A percentile compares a stretch with the other conserved stretches of the same genome.
phyloP scores from a whole-genome alignment of 345 rosid genomes.

The Syzygium jambos region DNA sequence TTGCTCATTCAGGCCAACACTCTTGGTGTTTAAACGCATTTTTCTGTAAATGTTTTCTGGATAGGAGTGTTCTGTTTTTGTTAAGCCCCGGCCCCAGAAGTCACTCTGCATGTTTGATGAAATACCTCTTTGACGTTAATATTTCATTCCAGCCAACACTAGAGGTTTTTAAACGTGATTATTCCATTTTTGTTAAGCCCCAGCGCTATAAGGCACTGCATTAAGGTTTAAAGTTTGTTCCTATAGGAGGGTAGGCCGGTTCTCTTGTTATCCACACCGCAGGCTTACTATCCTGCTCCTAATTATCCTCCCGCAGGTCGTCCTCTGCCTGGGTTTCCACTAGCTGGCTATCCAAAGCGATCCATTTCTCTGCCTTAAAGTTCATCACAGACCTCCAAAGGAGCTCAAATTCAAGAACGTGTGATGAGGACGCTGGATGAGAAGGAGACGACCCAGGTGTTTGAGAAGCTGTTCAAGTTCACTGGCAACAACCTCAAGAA shows the following conservation, averaged over 20 bases:
- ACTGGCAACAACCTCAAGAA: constrained; percentile 85
- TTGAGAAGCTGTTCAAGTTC: constrained; percentile 76
- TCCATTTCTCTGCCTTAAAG: neutral
- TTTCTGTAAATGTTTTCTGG: neutral
- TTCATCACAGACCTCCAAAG: neutral
- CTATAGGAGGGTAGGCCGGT: neutral
- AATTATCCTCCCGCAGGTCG: neutral
- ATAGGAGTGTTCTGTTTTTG: neutral
- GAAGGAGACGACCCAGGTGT: constrained; percentile 71
- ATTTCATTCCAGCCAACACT: neutral
- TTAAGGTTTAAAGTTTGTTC: neutral
- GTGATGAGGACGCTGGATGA: constrained; percentile 78
- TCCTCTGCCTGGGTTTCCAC: neutral
- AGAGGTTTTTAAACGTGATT: neutral
- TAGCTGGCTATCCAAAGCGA: neutral
- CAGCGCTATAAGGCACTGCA: neutral
- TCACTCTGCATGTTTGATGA: neutral
- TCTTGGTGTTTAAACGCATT: neutral
- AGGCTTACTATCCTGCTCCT: neutral
- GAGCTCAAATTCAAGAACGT: neutral
- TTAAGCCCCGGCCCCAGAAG: neutral
- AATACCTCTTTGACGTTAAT: neutral
- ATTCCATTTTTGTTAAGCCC: neutral
- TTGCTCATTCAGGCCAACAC: neutral
- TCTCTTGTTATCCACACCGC: neutral